These are phyloP conservation scores for Nannizzia gypsea DNA, from an alignment of 2,329 filamentous ascomycete species.

Conservation along the genomic window DNA sequence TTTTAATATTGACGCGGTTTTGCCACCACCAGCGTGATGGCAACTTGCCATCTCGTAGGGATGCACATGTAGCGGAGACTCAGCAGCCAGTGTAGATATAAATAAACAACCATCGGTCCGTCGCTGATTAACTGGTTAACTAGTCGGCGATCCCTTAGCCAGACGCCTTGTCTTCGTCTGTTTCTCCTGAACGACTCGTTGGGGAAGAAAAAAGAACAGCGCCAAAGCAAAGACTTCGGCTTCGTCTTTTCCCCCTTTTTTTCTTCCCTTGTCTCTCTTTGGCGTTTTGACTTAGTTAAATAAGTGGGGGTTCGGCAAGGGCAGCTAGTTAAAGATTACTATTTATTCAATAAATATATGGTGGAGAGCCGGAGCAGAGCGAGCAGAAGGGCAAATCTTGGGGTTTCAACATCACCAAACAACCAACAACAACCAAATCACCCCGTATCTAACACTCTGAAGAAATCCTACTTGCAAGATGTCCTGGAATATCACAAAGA, in stretches of 20 bases:
- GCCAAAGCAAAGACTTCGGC: not conserved
- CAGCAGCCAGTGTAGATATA: too few relatives aligned
- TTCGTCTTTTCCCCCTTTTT: not conserved
- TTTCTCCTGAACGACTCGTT: not conserved
- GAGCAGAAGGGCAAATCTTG: not conserved
- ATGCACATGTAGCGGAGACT: too few relatives aligned
- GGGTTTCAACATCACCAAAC: not conserved
- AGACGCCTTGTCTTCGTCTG: not conserved
- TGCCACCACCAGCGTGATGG: too few relatives aligned
- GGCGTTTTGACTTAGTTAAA: not conserved
- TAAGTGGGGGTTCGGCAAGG: not conserved
- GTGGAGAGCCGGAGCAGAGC: too few relatives aligned
- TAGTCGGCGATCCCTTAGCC: not conserved
- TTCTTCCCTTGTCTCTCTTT: not conserved
- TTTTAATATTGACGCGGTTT: too few relatives aligned
- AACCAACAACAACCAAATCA: not conserved
- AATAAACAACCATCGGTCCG: not conserved
- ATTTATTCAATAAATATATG: not conserved
- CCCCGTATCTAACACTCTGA: not conserved
- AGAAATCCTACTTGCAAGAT: not conserved
- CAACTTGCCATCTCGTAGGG: too few relatives aligned
- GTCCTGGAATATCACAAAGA: slow-evolving; percentile 1
- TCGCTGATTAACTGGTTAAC: not conserved
- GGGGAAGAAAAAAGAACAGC: not conserved
- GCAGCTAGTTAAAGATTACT: not conserved